Base-by-base conservation (phyloP, 495 filamentous ascomycete genomes). In the Penicillium maclennaniae region DNA sequence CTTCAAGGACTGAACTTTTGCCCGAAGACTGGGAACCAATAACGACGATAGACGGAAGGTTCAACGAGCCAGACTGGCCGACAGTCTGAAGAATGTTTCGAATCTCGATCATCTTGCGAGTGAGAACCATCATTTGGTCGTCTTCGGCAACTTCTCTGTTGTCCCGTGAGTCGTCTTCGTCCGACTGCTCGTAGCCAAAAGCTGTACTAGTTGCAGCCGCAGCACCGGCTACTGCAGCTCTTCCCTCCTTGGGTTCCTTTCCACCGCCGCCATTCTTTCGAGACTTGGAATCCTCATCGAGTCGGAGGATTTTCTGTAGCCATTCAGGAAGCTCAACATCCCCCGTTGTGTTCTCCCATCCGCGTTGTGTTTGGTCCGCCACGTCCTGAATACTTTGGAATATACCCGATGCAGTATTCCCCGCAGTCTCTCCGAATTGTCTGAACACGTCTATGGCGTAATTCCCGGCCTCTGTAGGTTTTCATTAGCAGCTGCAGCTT, bases 41-140 rank as follows among this genome's bases (percentile, higher is more conserved):
- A 19, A 99, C 93, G 7, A 99, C 93, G 53, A 99, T 99, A 2
- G 93, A 96, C 0, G 93, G 93, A 37, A 97, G 71, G 5, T 87
- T 92, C 37, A 99, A 75, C 12, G 87, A 81, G 54, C 84, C 87
- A 6, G 91, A 92, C 72, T 99, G 91, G 39, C 93, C 93, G 43
- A 99, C 87, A 17, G 85, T 83, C 62, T 92, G 86, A 7, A 99
- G 76, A 38, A 99, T 90, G 56, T 86, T 91, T 55, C 95, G 77
- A 47, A 99, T 97, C 68, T 99, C 92, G 63, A 99, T 99, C 93
- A 99, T 99, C 70, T 95, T 96, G 73, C 92, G 92, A 0, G 93
- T 99, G 68, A 99, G 76, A 58, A 96, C 76, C 93, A 99, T 99
- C 92, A 99, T 99, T 69, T 99, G 93, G 62, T 99, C 93, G 63